Base-by-base conservation (phyloP, 208 protist species). In the Trypanosoma congolense region DNA sequence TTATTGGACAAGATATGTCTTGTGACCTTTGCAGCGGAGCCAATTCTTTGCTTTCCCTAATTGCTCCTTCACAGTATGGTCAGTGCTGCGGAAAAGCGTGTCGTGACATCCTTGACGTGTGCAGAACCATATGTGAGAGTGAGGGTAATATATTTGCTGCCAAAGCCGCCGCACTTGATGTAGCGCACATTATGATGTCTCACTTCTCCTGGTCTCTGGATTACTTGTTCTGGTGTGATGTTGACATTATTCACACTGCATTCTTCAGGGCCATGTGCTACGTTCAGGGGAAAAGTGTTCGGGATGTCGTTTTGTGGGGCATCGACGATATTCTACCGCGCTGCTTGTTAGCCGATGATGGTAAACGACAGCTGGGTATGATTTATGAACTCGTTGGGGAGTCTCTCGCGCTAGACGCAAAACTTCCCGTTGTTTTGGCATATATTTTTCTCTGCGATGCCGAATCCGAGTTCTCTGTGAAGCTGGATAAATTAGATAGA, bases 191-290 rank as follows among this genome's bases (percentile, higher is more conserved):
- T 8, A 45, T 67, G 3, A 63, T 78, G 61, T 24, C 50, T 10
- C 30, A 58, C 25, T 44, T 71, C 16, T 60, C 56, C 1, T 74
- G 66, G 66, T 78, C 66, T 12, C 41, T 63, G 48, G 66, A 69
- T 40, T 59, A 74, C 26, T 40, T 73, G 4, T 78, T 62, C 52
- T 65, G 60, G 48, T 33, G 48, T 2, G 22, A 59, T 43, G 30
- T 49, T 26, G 47, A 38, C n/a, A 50, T 74, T 2, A 60, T 74
- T 33, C 29, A 41, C 40, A 59, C 61, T 18, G 57, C 61, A 12
- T 68, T 71, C 58, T 78, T 78, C 56, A 48, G 50, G 26, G 56
- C 62, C 4, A 47, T 74, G 35, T 78, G 71, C 41, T 40, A 77
- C 41, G 14, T 56, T 25, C 57, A 66, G 18, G 47, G 26, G 14